Evolutionary conservation across 768 basidiomycete species (phyloP).

Genomic region (Trametes maxima): DNA sequence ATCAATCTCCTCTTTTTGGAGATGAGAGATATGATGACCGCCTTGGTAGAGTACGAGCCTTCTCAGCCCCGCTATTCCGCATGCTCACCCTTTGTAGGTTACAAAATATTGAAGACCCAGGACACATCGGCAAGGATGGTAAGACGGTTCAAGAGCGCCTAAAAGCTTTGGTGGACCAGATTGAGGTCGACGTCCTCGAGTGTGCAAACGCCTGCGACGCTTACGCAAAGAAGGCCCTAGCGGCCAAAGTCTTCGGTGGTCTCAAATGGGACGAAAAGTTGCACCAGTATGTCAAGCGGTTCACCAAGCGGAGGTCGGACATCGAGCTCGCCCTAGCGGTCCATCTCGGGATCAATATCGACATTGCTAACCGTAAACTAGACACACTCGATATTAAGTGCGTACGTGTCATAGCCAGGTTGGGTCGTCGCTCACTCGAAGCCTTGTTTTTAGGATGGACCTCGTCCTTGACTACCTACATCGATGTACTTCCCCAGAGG

Average conservation of each 20-base stretch:
- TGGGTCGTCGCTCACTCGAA: constrained; percentile 29
- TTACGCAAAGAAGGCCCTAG: constrained; percentile 34
- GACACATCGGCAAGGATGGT: constrained; percentile 36
- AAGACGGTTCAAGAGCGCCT: constrained; percentile 39
- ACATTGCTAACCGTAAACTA: constrained; percentile 24
- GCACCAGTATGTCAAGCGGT: constrained; percentile 29
- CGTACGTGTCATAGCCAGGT: not conserved
- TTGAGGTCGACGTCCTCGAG: constrained; percentile 34
- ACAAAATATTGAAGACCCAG: constrained; percentile 34
- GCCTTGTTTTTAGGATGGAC: constrained; percentile 12
- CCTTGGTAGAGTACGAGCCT: constrained; percentile 46
- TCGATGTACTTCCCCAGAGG: constrained; percentile 1
- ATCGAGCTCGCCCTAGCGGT: constrained; percentile 35
- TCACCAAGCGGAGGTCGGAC: constrained; percentile 30
- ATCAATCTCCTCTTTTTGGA: constrained; percentile 48
- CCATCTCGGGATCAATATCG: constrained; percentile 32
- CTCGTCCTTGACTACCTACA: not conserved
- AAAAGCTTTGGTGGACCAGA: constrained; percentile 31
- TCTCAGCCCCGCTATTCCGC: not conserved
- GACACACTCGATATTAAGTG: constrained; percentile 17
- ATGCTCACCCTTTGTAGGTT: constrained; percentile 29
- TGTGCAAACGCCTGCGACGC: constrained; percentile 39
- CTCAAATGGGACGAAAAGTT: constrained; percentile 33
- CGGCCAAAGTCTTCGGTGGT: constrained; percentile 33
- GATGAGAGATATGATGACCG: constrained; percentile 54